phyloP scores from a whole-genome alignment of 2,329 filamentous ascomycete species.

The Cryphonectria radicalis region DNA sequence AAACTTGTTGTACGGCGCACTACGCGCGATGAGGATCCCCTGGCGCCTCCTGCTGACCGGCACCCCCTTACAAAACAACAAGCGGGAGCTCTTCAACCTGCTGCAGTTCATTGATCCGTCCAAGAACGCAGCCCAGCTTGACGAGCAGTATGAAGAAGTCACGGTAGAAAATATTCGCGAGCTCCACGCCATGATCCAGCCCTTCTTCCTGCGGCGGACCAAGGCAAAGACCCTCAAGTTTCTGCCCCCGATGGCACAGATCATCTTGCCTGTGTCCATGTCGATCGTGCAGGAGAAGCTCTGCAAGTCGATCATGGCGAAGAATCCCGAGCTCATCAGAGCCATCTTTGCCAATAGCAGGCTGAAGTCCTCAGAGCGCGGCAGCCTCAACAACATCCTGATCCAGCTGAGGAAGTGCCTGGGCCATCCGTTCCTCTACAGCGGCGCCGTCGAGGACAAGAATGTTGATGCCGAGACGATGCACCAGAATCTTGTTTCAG shows the following conservation, averaged over 20 bases:
- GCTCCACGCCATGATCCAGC: slow-evolving; percentile 81
- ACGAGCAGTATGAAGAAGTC: slow-evolving; percentile 76
- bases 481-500: slow-evolving; percentile 85
- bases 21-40: slow-evolving; percentile 74
- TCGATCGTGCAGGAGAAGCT: slow-evolving; percentile 90
- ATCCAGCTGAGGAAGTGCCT: slow-evolving; percentile 94
- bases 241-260: slow-evolving; percentile 88
- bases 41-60: slow-evolving; percentile 88
- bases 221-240: slow-evolving; percentile 84
- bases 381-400: slow-evolving; percentile 89
- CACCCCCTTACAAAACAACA: slow-evolving; percentile 94
- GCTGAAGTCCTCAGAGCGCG: slow-evolving; percentile 71
- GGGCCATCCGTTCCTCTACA: slow-evolving; percentile 97
- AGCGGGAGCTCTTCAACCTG: slow-evolving; percentile 93
- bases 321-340: slow-evolving; percentile 86
- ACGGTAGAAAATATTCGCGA: slow-evolving; percentile 80
- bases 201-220: slow-evolving; percentile 73
- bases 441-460: slow-evolving; percentile 83
- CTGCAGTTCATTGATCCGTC: slow-evolving; percentile 85
- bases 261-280: slow-evolving; percentile 97
- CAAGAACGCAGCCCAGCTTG: slow-evolving; percentile 71
- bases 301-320: slow-evolving; percentile 89
- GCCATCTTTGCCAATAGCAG: slow-evolving; percentile 77
- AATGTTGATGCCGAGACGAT: slow-evolving; percentile 63
- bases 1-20: slow-evolving; percentile 76